Evolutionary conservation across 352 stramenopile species (phyloP).

Genomic region (Phytophthora ramorum): DNA sequence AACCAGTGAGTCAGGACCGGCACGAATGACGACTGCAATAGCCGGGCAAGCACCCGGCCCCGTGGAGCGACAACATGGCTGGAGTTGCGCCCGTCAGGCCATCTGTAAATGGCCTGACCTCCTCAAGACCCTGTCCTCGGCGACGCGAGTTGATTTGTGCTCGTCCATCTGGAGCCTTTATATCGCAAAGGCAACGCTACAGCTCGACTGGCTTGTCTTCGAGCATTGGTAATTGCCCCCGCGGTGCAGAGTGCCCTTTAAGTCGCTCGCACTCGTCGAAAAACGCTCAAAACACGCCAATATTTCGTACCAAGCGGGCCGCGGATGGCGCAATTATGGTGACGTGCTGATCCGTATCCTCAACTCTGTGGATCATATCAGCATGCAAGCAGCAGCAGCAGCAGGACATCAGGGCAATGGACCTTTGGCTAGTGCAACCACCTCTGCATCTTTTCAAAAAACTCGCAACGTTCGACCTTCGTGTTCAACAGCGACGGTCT

Average conservation of each 20-base stretch:
- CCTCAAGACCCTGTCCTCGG: not conserved
- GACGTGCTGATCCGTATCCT: not conserved
- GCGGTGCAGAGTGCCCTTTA: conserved; percentile 7
- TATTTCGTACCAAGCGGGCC: conserved; percentile 12
- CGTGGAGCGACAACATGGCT: conserved; percentile 24
- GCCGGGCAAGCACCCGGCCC: conserved; percentile 14
- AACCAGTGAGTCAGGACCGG: conserved; percentile 8
- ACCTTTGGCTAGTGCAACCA: not conserved
- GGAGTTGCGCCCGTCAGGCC: conserved; percentile 4
- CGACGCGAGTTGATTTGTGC: conserved; percentile 32
- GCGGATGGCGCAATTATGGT: conserved; percentile 12
- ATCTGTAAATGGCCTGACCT: conserved; percentile 33
- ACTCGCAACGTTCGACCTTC: not conserved
- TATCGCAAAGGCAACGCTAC: conserved; percentile 17
- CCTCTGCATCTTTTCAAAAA: not conserved
- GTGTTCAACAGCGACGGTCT: not conserved
- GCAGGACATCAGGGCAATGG: not conserved
- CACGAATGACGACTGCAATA: conserved; percentile 13
- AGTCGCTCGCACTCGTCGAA: conserved; percentile 3
- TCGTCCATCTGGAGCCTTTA: conserved; percentile 18
- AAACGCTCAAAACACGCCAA: conserved; percentile 18
- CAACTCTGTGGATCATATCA: not conserved
- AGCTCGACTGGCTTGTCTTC: conserved; percentile 14
- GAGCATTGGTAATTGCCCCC: conserved; percentile 17
- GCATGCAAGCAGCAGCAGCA: conserved; percentile 8